Percentiles rank a stretch among this genome's conserved stretches.
These are phyloP conservation scores for Pelargonium australe DNA, from an alignment of 441 rosid species.

Conservation along the genomic window DNA sequence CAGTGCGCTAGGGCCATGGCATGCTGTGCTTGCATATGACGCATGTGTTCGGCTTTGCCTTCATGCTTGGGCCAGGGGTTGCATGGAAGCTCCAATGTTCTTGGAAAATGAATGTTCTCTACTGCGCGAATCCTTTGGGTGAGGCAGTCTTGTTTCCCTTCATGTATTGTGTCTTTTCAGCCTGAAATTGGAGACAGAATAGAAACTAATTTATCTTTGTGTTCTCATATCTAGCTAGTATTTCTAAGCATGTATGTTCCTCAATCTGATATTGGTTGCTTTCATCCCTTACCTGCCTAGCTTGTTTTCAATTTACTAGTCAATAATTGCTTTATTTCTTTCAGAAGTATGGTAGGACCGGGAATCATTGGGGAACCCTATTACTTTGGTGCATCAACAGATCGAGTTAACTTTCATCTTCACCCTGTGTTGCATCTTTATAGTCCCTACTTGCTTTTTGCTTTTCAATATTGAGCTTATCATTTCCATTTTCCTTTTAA, in stretches of 20 bases:
- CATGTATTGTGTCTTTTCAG: neutral
- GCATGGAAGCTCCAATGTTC: conserved; percentile 96
- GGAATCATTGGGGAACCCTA: neutral
- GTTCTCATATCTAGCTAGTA: neutral
- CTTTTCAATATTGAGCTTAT: neutral
- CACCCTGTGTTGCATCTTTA: neutral
- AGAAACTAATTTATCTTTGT: neutral
- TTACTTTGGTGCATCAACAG: neutral
- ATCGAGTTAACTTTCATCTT: neutral
- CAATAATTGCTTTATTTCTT: neutral
- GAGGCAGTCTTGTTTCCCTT: conserved; percentile 25
- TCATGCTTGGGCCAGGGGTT: conserved; percentile 99
- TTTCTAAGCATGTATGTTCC: neutral
- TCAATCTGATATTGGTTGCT: neutral
- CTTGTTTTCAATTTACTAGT: neutral
- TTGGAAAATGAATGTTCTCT: conserved; percentile 90
- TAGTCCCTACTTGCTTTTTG: conserved; percentile 5
- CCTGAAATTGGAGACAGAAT: neutral
- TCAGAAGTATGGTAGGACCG: conserved; percentile 4
- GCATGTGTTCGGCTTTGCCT: conserved; percentile 97
- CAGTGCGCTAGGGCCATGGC: conserved; percentile 97
- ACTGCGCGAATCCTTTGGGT: conserved; percentile 87
- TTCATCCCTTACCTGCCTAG: neutral
- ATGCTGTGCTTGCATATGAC: conserved; percentile 93
- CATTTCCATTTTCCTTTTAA: neutral